Base-by-base conservation (phyloP, 192 early-diverging fungal species). In the Rhizophagus sp. region DNA sequence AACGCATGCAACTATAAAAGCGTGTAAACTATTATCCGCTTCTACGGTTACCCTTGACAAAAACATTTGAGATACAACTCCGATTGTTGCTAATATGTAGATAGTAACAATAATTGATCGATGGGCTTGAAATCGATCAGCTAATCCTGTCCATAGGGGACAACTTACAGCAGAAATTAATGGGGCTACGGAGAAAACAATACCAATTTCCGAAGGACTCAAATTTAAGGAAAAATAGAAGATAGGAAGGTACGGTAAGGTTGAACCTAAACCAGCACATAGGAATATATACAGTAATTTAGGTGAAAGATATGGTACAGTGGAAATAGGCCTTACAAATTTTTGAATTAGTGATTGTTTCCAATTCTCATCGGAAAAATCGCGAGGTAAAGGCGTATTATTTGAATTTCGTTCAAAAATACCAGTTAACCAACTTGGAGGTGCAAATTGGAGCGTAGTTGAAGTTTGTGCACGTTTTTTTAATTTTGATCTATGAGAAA, bases 131-230 rank as follows among this genome's bases (percentile, higher is more conserved):
- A 82, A 83, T 69, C 82, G 83, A 62, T 87, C 86, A 2, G 86
- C 86, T 9, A 87, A 67, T 1, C 82, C 75, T 27, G 86, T 82
- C 86, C 86, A 87, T 17, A 87, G 77, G 0, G 86, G 86, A 83
- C 86, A 87, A 8, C 84, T 84, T 25, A 87, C 67, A 27, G 86
- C 86, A 24, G 86, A 83, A 49, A 87, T 81, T 72, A 87, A 87
- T 0, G 86, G 86, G n/a, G 86, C 86, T 79, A 80, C 22, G 7
- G 27, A 34, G 25, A 75, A 71, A 17, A 61, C 57, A 61, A 80
- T 6, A 5, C 84, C 84, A 62, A 85, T 83, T 57, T 85, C 76
- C n/a, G 78, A 63, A 6, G 82, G 79, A 27, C 62, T 71, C 22
- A 85, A 73, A 39, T 71, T 66, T 63, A 85, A 62, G 1, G 25